Evolutionary conservation across 495 filamentous ascomycete species (phyloP).

Genomic region (Neurospora sp.): DNA sequence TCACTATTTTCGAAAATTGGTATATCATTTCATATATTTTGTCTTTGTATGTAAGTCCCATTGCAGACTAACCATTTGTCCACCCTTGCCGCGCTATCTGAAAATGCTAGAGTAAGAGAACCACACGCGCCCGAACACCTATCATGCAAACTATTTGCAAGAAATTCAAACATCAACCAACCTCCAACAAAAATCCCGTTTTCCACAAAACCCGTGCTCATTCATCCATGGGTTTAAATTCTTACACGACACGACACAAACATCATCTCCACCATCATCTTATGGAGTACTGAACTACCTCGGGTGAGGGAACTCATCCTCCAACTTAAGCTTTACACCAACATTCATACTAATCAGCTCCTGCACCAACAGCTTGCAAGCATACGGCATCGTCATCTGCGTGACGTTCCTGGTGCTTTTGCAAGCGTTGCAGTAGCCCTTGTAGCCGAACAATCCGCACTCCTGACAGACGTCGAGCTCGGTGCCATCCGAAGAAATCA

Average conservation of each 20-base stretch:
- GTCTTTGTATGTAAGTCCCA: neutral
- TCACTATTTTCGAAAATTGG: no score
- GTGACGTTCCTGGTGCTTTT: constrained; percentile 68
- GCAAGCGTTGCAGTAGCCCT: constrained; percentile 87
- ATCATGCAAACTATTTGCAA: neutral
- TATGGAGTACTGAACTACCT: constrained; percentile 9
- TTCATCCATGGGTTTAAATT: neutral
- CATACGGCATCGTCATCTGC: constrained; percentile 96
- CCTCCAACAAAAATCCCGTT: neutral
- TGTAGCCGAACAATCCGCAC: constrained; percentile 91
- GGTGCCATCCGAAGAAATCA: constrained; percentile 85
- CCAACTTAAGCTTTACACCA: constrained; percentile 69
- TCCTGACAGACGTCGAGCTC: constrained; percentile 84
- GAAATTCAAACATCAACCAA: neutral
- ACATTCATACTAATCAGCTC: constrained; percentile 98
- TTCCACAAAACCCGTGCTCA: neutral
- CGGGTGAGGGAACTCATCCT: constrained; percentile 76
- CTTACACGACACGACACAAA: neutral
- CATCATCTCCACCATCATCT: neutral
- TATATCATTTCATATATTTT: neutral
- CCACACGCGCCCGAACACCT: neutral
- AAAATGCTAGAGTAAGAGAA: neutral
- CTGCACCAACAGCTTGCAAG: constrained; percentile 93
- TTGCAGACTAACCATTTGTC: neutral
- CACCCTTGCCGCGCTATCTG: neutral